phyloP scores from a whole-genome alignment of 345 rosid species.

The Lepidium didymum region DNA sequence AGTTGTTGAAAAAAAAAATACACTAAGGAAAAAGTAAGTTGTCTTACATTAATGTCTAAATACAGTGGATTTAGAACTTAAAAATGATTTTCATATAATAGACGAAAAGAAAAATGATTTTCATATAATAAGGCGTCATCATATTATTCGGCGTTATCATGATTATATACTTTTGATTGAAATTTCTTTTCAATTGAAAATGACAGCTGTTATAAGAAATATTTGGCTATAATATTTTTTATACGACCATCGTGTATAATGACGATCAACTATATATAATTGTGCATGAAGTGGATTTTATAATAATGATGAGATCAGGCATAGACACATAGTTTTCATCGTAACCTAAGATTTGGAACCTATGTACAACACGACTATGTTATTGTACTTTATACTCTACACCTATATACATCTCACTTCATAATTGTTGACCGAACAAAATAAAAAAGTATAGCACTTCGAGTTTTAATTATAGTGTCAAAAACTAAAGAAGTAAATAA shows the following conservation, averaged over 20 bases:
- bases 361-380: not conserved
- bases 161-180: not conserved
- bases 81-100: too few relatives aligned
- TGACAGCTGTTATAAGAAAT: not conserved
- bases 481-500: not conserved
- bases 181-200: not conserved
- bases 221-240: not conserved
- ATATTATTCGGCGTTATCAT: not conserved
- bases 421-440: not conserved
- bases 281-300: not conserved
- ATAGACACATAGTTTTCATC: constrained; percentile 1
- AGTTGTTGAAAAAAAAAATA: too few relatives aligned
- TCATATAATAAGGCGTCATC: not conserved
- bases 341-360: not conserved
- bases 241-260: not conserved
- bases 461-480: not conserved
- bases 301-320: not conserved
- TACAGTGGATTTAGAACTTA: too few relatives aligned
- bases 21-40: too few relatives aligned
- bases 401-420: not conserved
- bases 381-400: not conserved
- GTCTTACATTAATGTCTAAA: too few relatives aligned
- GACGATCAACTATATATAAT: not conserved
- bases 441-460: not conserved
- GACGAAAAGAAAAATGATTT: too few relatives aligned